These are phyloP conservation scores for Xylariaceae sp. DNA, from an alignment of 2,329 filamentous ascomycete genomes.

Conservation along the genomic window DNA sequence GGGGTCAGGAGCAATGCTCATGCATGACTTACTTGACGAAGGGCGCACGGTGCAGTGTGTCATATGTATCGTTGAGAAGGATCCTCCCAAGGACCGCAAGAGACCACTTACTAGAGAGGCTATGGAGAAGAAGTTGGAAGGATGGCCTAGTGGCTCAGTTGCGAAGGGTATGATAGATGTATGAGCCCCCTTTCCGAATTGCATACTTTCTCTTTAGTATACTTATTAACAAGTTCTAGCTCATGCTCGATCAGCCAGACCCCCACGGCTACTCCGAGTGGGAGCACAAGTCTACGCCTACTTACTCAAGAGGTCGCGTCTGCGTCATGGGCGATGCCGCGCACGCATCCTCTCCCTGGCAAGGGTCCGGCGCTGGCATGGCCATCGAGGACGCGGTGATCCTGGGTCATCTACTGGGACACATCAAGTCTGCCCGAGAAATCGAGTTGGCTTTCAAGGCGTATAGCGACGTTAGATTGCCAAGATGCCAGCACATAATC, in stretches of 20 bases:
- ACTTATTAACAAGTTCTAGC: conserved; percentile 4
- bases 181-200: conserved; percentile 1
- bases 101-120: conserved; percentile 4
- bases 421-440: background rate
- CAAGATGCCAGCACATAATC: conserved; percentile 1
- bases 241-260: conserved; percentile 7
- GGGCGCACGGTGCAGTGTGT: conserved; percentile 15
- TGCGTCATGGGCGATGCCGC: conserved; percentile 14
- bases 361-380: conserved; percentile 11
- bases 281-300: conserved; percentile 9
- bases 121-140: conserved; percentile 1
- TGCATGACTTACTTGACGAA: conserved; percentile 17
- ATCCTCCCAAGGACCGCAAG: conserved; percentile 6
- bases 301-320: conserved; percentile 12
- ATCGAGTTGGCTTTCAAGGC: background rate
- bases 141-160: conserved; percentile 12
- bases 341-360: conserved; percentile 11
- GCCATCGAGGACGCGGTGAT: conserved; percentile 11
- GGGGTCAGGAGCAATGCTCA: conserved; percentile 11
- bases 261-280: background rate
- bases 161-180: conserved; percentile 16
- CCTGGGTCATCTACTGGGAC: background rate
- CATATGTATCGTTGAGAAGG: conserved; percentile 11
- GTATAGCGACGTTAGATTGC: background rate
- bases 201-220: background rate